Evolutionary conservation across 768 basidiomycete genomes (phyloP).

Genomic region (Boletales sp.): DNA sequence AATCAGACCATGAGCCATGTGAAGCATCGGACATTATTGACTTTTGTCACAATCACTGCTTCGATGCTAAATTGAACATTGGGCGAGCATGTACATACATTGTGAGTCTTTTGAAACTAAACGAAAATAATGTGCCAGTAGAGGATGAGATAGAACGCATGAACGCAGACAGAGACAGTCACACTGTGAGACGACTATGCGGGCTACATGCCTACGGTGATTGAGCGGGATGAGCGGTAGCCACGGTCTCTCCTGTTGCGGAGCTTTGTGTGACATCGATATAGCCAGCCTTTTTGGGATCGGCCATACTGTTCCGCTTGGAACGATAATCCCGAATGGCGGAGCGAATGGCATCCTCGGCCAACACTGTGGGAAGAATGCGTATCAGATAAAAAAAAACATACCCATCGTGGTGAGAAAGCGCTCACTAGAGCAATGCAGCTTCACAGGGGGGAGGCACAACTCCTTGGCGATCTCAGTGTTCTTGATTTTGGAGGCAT

Average conservation of each 20-base stretch:
- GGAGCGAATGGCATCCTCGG: slow-evolving; percentile 97
- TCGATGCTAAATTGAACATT: slow-evolving; percentile 3
- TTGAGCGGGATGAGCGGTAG: slow-evolving; percentile 47
- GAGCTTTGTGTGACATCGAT: slow-evolving; percentile 66
- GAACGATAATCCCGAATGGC: slow-evolving; percentile 94
- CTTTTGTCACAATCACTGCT: not conserved
- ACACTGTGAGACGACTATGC: not conserved
- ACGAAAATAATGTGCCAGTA: slow-evolving; percentile 18
- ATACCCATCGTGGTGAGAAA: slow-evolving; percentile 6
- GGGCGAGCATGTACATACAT: slow-evolving; percentile 13
- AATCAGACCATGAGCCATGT: not conserved
- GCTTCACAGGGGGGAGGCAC: slow-evolving; percentile 92
- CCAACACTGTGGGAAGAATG: slow-evolving; percentile 62
- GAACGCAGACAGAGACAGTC: not conserved
- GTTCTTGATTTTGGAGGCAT: slow-evolving; percentile 96
- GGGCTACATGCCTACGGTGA: slow-evolving; percentile 6
- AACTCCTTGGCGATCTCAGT: slow-evolving; percentile 99
- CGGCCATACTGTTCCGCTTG: slow-evolving; percentile 60
- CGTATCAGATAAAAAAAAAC: slow-evolving; percentile 21
- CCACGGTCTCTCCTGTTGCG: slow-evolving; percentile 50
- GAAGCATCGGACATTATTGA: not conserved
- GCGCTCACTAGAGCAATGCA: slow-evolving; percentile 88
- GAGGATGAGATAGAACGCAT: slow-evolving; percentile 1
- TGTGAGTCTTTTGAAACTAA: slow-evolving; percentile 11
- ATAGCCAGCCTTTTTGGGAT: slow-evolving; percentile 57